Percentiles rank a stretch among this genome's conserved stretches.
These are phyloP conservation scores for Dactylorhiza incarnata DNA, from an alignment of 106 monocot species.

Conservation along the genomic window DNA sequence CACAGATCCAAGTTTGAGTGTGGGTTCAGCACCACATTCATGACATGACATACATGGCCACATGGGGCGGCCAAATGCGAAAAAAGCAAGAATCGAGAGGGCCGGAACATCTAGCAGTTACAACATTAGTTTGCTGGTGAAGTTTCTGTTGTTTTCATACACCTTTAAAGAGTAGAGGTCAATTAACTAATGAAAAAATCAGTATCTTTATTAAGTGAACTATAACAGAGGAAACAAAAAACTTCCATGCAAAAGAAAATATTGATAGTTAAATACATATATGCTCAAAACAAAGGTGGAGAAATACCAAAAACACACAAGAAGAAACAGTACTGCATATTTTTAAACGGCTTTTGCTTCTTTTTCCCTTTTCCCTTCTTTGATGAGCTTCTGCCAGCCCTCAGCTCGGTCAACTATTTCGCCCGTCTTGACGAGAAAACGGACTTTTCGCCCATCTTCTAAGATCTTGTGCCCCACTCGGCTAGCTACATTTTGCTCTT, in stretches of 20 bases:
- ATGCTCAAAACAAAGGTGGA: no score
- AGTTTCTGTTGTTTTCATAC: no score
- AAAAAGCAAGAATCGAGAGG: no score
- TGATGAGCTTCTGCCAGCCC: constrained; percentile 59
- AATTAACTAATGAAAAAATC: no score
- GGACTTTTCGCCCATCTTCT: constrained; percentile 77
- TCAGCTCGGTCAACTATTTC: constrained; percentile 81
- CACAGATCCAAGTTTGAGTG: no score
- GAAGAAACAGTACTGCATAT: not conserved
- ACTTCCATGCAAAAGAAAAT: not conserved
- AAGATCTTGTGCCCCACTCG: constrained; percentile 85
- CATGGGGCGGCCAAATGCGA: no score
- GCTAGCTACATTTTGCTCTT: constrained; percentile 77
- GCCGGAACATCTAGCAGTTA: no score
- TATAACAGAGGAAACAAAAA: not conserved
- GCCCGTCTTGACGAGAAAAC: constrained; percentile 87
- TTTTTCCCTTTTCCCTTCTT: constrained; percentile 33
- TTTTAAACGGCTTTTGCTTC: constrained; percentile 3
- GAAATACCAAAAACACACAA: not conserved
- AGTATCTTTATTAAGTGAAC: not conserved
- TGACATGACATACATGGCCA: no score
- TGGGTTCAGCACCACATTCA: no score
- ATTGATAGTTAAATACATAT: not conserved
- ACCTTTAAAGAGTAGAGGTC: no score
- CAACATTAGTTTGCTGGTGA: no score